Evolutionary conservation across 2,329 filamentous ascomycete species (phyloP), one percentile per base, ranked within the genome.

Genomic region (Beauveria sp.): DNA sequence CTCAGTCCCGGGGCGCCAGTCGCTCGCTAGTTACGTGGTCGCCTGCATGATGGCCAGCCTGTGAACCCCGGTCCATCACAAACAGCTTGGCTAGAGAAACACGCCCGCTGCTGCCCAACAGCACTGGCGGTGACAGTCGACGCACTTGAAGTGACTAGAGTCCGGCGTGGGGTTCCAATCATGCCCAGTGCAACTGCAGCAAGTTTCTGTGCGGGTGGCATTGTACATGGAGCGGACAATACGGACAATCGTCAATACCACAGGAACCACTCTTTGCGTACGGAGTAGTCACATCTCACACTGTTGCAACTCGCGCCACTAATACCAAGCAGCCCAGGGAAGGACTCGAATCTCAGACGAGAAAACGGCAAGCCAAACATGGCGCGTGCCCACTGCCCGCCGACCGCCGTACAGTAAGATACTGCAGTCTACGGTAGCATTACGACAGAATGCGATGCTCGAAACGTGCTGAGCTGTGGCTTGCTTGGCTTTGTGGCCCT

Each of bases 241-340:
- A 20, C 40, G 24, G 34, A 14, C 34, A 38, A 34, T 34, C 12
- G 30, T 34, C 30, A 5, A 34, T 49, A 38, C 43, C 42, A 28
- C 42, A 45, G 16, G 43, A 47, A 38, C 54, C 54, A 40, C 43
- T 56, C 20, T 20, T 40, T 3, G 34, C 14, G 34, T 38, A 38
- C 34, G 12, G 10, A 34, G 7, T 58, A 8, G 45, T 58, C 55
- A 58, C 55, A 58, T 58, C 46, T 51, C 56, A 58, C 20, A 50
- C 18, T 43, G 38, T 20, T 12, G 5, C 20, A 42, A 40, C 55
- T 45, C 22, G 40, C 53, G n/a, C 53, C 53, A 56, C n/a, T 30
- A 30, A 30, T 28, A 30, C 5, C 6, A 34, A 38, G 22, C 34
- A 34, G 9, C 14, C 18, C 40, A 16, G 42, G 24, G 20, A 20